phyloP scores from a whole-genome alignment of 805 yeast genomes.

The Clavispora vitiphila region DNA sequence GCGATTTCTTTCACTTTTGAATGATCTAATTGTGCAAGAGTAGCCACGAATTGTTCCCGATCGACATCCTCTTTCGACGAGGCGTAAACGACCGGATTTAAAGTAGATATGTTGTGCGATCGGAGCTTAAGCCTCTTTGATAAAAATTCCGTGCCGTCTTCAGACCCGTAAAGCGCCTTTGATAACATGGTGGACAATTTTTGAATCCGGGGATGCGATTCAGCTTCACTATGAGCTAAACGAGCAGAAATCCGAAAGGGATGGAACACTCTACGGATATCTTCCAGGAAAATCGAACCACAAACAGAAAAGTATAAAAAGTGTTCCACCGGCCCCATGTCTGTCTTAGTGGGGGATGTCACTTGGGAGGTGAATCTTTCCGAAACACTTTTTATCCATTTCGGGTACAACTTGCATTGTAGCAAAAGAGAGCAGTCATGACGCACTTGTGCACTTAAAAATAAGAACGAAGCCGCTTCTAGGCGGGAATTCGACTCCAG shows the following conservation, averaged over 20 bases:
- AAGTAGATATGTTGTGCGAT: neutral
- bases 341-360: neutral
- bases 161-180: neutral
- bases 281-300: neutral
- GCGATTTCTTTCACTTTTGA: neutral
- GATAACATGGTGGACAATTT: neutral
- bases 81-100: neutral
- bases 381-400: slow-evolving; percentile 25
- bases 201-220: neutral
- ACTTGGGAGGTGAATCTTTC: slow-evolving; percentile 14
- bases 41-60: neutral
- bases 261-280: neutral
- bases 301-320: slow-evolving; percentile 1
- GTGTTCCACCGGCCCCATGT: slow-evolving; percentile 23
- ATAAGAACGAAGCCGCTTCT: slow-evolving; percentile 11
- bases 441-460: slow-evolving; percentile 10
- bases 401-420: slow-evolving; percentile 6
- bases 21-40: neutral
- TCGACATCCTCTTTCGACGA: neutral
- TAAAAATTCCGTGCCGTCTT: neutral
- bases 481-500: slow-evolving; percentile 12
- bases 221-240: neutral
- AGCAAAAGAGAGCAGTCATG: slow-evolving; percentile 2
- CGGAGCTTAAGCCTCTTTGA: neutral
- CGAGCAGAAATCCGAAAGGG: neutral